Evolutionary conservation across 345 rosid species (phyloP), one percentile per base, ranked within the genome.

Genomic region (Citrus glauca): DNA sequence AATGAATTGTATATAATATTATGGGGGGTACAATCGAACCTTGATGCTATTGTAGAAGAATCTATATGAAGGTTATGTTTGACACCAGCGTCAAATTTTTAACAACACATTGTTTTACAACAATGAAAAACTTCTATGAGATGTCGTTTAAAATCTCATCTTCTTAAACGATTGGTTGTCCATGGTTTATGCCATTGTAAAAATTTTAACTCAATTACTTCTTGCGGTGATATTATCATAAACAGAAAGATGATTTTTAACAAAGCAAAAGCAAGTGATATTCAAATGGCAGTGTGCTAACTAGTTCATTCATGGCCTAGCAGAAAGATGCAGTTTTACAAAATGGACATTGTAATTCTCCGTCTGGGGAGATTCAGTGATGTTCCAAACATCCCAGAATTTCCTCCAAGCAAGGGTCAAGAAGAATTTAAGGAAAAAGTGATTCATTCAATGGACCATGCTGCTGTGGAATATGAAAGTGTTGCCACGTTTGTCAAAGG

Each of bases 401-500:
- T 84, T 72, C 84, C 85, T 7, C 82, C 84, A 2, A 64, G 67
- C 4, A 57, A 77, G 7, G 90, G 89, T 2, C 91, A 88, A 0
- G 88, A 86, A 72, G 87, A 74, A 22, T 89, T 89, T 69, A 56
- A 42, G 1, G 88, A 89, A 2, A 45, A 85, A 66, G 90, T 86
- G 32, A 74, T 86, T 28, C 93, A 89, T 27, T 78, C 89, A 8
- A 79, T 82, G 88, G 89, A 87, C 53, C 86, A 85, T 37, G 70
- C 82, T 0, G 75, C 71, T 42, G 76, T 80, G 84, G 81, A 79
- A 16, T 25, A n/a, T 56, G 74, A 69, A 37, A 62, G 6, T 17
- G 85, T 73, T 3, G 30, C 25, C 1, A 59, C 61, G 0, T 77
- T 82, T 22, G 38, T 85, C 24, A 63, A 67, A 70, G 84, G 88